Base-by-base conservation (phyloP, 441 rosid species). In the Metrosideros polymorpha region DNA sequence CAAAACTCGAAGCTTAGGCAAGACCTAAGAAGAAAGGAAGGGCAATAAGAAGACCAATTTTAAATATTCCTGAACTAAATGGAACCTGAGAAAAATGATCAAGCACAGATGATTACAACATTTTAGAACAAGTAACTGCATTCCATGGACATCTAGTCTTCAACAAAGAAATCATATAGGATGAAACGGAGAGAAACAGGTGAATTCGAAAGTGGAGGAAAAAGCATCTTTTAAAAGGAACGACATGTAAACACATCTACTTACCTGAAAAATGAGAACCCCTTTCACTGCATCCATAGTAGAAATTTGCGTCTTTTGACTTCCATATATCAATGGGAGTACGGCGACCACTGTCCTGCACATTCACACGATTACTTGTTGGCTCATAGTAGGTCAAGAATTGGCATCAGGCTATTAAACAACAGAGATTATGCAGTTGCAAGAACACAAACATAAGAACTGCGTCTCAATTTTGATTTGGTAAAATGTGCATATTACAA, bases 301-400 rank as follows among this genome's bases (percentile, higher is more conserved):
- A 96, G 87, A 89, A 87, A 63, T 93, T 90, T 0, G 98, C 91
- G 85, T 92, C 91, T 61, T 91, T 92, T 2, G 99, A 96, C 90
- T 95, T 94, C 99, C 99, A 96, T 61, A 98, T 93, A 92, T 96
- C 97, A 89, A 98, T 90, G 29, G 93, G 92, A 45, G 89, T 92
- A 43, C 91, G 90, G 85, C 91, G 91, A 85, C 90, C 87, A 63
- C 92, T 93, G 71, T 90, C 95, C 97, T 95, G 88, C 89, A 87
- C 75, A 83, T 63, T 59, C 59, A 82, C 75, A 45, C 59, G 9
- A 63, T 86, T 71, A 61, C 57, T 30, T 52, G 30, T 30, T 53
- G 22, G 42, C 52, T 47, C n/a, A 13, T 13, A 24, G 49, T 9
- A 39, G 82, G 82, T 71, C 17, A 29, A 71, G 39, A 39, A 71